phyloP scores from a whole-genome alignment of 306 rosid species.

The Cucumis cinereus region DNA sequence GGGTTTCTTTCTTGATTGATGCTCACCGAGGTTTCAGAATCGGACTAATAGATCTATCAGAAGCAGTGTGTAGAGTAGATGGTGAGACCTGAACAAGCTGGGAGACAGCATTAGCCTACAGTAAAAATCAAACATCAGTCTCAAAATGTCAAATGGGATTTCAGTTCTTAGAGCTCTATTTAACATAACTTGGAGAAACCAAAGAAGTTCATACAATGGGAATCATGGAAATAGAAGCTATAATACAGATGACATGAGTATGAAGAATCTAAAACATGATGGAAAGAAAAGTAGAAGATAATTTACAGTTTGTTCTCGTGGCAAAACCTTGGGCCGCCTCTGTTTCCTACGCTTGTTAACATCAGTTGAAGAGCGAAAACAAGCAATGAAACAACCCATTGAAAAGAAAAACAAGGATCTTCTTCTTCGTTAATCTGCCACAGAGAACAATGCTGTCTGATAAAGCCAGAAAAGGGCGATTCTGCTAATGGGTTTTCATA shows the following conservation, averaged over 20 bases:
- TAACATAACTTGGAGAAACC: not conserved
- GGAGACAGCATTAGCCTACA: conserved; percentile 35
- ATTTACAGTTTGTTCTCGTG: conserved; percentile 27
- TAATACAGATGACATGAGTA: not conserved
- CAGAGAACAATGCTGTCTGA: not conserved
- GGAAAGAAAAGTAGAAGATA: not conserved
- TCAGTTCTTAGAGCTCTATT: not conserved
- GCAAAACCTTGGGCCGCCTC: conserved; percentile 28
- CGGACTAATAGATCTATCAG: conserved; percentile 19
- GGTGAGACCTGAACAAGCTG: conserved; percentile 27
- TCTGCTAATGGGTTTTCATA: conserved; percentile 17
- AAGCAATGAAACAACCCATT: conserved; percentile 77
- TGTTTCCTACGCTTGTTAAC: conserved; percentile 25
- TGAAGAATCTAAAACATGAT: not conserved
- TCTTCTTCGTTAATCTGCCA: not conserved
- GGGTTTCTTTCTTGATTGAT: not conserved
- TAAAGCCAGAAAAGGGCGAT: not conserved
- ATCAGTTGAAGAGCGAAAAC: conserved; percentile 64
- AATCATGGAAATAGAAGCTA: not conserved
- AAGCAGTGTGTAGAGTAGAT: conserved; percentile 18
- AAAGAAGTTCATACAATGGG: not conserved
- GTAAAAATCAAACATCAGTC: not conserved
- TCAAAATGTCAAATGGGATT: not conserved
- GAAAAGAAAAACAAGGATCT: not conserved
- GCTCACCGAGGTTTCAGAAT: conserved; percentile 40